These are phyloP conservation scores for Diaporthe australafricana DNA, from an alignment of 2,329 filamentous ascomycete genomes.

Conservation along the genomic window DNA sequence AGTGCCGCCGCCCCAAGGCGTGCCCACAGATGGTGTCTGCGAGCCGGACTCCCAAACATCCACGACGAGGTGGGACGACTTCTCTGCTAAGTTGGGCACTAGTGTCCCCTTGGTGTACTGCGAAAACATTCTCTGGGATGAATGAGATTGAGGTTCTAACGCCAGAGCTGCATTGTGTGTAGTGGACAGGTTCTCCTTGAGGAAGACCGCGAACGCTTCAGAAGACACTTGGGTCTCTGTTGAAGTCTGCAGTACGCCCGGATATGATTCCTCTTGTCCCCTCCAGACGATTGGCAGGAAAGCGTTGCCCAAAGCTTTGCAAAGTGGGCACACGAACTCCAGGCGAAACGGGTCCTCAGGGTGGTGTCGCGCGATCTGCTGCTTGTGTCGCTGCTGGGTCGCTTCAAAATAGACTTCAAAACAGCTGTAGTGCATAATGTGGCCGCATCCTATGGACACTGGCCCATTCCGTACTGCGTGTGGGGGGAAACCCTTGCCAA, in stretches of 20 bases:
- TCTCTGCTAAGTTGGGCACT: constrained; percentile 54
- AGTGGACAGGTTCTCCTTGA: constrained; percentile 49
- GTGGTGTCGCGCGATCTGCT: constrained; percentile 94
- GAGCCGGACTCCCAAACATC: constrained; percentile 57
- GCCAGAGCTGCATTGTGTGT: not conserved
- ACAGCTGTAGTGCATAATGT: constrained; percentile 98
- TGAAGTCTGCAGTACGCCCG: constrained; percentile 74
- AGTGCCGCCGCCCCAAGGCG: constrained; percentile 52
- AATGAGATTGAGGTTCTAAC: not conserved
- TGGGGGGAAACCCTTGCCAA: constrained; percentile 90
- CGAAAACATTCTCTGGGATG: constrained; percentile 49
- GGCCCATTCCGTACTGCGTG: constrained; percentile 76
- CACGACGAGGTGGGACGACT: constrained; percentile 49
- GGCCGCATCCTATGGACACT: constrained; percentile 90
- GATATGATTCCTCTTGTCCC: constrained; percentile 85
- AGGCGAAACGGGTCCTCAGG: constrained; percentile 83
- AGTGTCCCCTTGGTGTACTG: constrained; percentile 53
- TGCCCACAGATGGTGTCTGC: constrained; percentile 50
- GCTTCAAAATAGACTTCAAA: constrained; percentile 93
- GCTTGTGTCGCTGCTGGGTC: constrained; percentile 83
- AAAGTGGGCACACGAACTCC: constrained; percentile 96
- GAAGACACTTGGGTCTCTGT: constrained; percentile 45
- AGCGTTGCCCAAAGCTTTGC: constrained; percentile 94
- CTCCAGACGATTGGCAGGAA: constrained; percentile 98
- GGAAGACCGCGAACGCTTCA: constrained; percentile 71